Evolutionary conservation across 2,329 filamentous ascomycete genomes (phyloP).

Genomic region (Chaetomiaceae sp.): DNA sequence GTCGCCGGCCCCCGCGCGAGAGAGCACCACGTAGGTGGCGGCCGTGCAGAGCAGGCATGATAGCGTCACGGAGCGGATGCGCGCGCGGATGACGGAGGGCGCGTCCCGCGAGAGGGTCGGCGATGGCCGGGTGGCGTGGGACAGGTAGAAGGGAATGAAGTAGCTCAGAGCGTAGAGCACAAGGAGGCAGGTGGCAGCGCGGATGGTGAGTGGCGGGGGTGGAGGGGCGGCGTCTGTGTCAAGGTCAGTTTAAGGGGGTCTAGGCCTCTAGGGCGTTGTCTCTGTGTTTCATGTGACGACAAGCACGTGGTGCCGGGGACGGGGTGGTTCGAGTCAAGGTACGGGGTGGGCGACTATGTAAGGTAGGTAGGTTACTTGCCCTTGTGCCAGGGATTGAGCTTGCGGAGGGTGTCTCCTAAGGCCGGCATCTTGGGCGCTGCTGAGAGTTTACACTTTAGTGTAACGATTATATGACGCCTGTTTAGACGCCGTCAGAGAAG

Average conservation of each 20-base stretch:
- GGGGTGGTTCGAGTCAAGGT: background rate
- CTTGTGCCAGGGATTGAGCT: slow-evolving; percentile 25
- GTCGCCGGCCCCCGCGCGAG: slow-evolving; percentile 41
- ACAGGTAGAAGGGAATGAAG: slow-evolving; percentile 87
- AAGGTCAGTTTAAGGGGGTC: background rate
- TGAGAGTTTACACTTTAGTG: background rate
- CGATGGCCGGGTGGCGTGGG: slow-evolving; percentile 72
- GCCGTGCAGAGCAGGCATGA: slow-evolving; percentile 67
- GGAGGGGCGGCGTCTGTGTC: slow-evolving; percentile 27
- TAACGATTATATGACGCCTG: too few relatives aligned
- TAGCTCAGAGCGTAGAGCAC: slow-evolving; percentile 82
- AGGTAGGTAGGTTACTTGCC: slow-evolving; percentile 12
- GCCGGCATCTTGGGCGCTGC: slow-evolving; percentile 23
- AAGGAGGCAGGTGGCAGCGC: slow-evolving; percentile 31
- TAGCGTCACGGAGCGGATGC: slow-evolving; percentile 73
- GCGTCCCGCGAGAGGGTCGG: slow-evolving; percentile 77
- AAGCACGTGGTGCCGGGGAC: slow-evolving; percentile 4
- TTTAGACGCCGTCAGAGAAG: slow-evolving; percentile 18
- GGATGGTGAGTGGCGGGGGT: slow-evolving; percentile 38
- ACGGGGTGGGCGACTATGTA: background rate
- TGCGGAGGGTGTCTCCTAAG: slow-evolving; percentile 18
- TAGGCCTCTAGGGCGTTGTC: background rate
- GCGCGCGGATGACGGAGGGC: slow-evolving; percentile 80
- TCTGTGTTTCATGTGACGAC: background rate
- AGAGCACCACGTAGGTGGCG: slow-evolving; percentile 63